Base-by-base conservation (phyloP, 345 rosid species). In the Lepidium didymum region DNA sequence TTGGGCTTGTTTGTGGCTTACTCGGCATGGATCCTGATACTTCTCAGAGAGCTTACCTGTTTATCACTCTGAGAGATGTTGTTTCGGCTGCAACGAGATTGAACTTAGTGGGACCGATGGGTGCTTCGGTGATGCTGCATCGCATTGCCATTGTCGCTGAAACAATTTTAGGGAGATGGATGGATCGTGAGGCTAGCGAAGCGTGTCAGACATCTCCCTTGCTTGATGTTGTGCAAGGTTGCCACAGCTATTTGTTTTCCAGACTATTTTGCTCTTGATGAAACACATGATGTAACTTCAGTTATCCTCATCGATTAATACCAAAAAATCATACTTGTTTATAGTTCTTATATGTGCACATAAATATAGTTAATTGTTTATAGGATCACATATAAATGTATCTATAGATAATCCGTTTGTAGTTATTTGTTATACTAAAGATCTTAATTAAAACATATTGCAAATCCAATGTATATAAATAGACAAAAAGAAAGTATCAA, bases 61-160 rank as follows among this genome's bases (percentile, higher is more conserved):
- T 85, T 77, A 64, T 84, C 11, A 88, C 96, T 3, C 42, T 82
- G 81, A 82, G 97, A 75, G 98, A 92, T 78, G 77, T 80, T 6
- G 45, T 90, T 23, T 92, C 97, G 10, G 96, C 97, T 18, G 97
- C 98, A 2, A 92, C 93, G 0, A 86, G 96, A 77, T 79, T 92
- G 84, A 92, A 90, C 50, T 47, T 90, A 53, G 80, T 92, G 0
- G 91, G 98, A 51, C 97, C 96, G 0, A 55, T 90, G 60, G 91
- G 93, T 10, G 93, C 90, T 11, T 85, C 96, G 1, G 82, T 82
- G 61, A 62, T 92, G 85, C 97, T 90, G 84, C 97, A 88, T 80
- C 84, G 81, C 58, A 69, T 92, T 40, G 80, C 90, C 16, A 44
- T 62, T 71, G 75, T 77, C 13, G 96, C 90, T 6, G 96, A 92